A percentile compares a stretch with the other conserved stretches of the same genome.
Conservation (phyloP, 768 basidiomycete species). For the Mycena metata region DNA sequence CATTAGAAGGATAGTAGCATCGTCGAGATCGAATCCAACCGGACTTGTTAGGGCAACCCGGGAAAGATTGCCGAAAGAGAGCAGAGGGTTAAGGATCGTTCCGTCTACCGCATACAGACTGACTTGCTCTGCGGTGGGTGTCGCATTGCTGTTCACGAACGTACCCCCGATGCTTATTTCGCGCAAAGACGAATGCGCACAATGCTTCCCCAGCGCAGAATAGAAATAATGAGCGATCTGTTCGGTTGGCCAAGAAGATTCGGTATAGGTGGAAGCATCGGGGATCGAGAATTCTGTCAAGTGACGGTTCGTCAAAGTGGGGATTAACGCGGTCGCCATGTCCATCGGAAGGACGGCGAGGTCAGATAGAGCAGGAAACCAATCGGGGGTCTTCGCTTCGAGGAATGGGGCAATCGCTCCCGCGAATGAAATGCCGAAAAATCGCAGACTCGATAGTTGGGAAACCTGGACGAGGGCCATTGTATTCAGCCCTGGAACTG, state of each 20-base stretch:
- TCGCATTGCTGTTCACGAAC: too few species aligned
- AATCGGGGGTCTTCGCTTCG: too few species aligned
- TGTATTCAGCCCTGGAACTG: neutral
- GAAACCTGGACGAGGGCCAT: neutral
- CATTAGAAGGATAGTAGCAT: neutral
- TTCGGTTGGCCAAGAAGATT: neutral
- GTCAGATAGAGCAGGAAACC: neutral
- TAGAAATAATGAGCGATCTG: neutral
- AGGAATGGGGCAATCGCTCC: neutral
- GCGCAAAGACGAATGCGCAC: neutral
- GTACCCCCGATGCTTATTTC: neutral
- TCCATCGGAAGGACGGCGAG: neutral
- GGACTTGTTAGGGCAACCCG: neutral
- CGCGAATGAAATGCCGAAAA: neutral
- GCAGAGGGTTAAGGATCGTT: neutral
- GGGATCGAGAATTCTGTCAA: too few species aligned
- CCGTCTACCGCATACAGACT: neutral
- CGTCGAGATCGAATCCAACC: constrained; percentile 4
- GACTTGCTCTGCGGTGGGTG: neutral
- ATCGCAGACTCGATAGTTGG: neutral
- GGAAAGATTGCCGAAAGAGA: constrained; percentile 2
- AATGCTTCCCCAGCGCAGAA: constrained; percentile 1
- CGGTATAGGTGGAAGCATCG: too few species aligned
- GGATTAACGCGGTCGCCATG: neutral
- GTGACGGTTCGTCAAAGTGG: neutral